phyloP scores from a whole-genome alignment of 2,329 filamentous ascomycete species.

The Trichoderma atroviride region DNA sequence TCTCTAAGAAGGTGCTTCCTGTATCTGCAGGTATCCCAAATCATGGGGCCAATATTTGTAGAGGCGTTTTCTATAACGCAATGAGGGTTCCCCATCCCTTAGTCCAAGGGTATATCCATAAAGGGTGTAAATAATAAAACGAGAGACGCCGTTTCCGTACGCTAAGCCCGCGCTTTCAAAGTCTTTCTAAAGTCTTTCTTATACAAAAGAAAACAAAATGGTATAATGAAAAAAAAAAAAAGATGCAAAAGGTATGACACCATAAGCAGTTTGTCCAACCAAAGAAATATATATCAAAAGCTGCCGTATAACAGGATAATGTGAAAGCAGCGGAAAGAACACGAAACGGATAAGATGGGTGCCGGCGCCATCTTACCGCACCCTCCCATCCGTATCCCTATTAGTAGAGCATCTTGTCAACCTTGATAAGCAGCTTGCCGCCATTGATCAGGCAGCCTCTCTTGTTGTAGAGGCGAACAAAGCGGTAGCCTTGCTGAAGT shows the following conservation, averaged over 20 bases:
- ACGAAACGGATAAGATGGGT: neutral
- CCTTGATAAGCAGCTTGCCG: conserved; percentile 55
- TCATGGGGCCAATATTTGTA: neutral
- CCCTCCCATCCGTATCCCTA: neutral
- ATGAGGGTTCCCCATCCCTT: neutral
- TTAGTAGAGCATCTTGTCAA: conserved; percentile 51
- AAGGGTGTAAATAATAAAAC: neutral
- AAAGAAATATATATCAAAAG: neutral
- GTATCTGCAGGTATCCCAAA: neutral
- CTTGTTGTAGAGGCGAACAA: conserved; percentile 53
- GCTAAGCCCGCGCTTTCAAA: conserved; percentile 8
- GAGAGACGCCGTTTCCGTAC: conserved; percentile 14
- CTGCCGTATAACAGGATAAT: neutral
- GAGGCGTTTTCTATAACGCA: neutral
- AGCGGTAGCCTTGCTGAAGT: conserved; percentile 57
- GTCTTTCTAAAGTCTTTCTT: neutral
- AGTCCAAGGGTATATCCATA: neutral
- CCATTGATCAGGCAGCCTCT: conserved; percentile 49
- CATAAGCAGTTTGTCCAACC: neutral
- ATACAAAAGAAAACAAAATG: neutral
- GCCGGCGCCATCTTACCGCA: conserved; percentile 10
- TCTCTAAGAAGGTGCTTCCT: neutral
- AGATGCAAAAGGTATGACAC: neutral
- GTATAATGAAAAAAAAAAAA: neutral
- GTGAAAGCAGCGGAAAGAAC: neutral